Evolutionary conservation across 164 flowering plant genomes (phyloP), one percentile per base, ranked within the genome.

Genomic region (Macadamia integrifolia): DNA sequence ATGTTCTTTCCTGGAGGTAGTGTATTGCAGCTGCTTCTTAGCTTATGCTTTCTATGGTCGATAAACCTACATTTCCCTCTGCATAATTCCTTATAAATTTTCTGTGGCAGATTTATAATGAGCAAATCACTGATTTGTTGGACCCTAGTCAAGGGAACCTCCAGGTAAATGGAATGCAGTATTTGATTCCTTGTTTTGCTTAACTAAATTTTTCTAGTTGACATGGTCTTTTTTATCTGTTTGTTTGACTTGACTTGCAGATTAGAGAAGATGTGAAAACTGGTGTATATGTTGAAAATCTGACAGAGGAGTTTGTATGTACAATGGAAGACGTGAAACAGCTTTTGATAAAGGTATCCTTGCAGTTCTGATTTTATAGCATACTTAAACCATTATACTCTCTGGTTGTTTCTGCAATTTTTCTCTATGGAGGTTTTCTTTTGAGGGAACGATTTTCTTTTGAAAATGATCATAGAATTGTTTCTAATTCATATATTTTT

Each of bases 1-100:
- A 7, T 94, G 99, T 70, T 94, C 99, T 48, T 90, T 95, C 78
- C 91, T 95, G 58, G 99, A 95, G 98, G 98, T 94, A 64, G 8
- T 46, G 35, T 48, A 59, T 29, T 58, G 30, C 6, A 40, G 46
- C 23, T 46, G 13, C 7, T 32, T 13, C 50, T 70, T 44, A 60
- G 35, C 17, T 6, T 42, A 14, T 42, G 1, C 57, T 10, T 59
- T 4, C 30, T 53, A 32, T 53, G 49, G 65, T 28, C 32, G 60
- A 29, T 6, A 55, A 49, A 1, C 9, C 35, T 46, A 18, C 55
- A 5, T 55, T 23, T 55, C 12, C 30, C 42, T 28, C 58, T 44
- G 46, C 28, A 58, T 71, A 60, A 49, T 29, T 65, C 13, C 59
- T 55, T 0, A 10, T 18, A 49, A 17, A 58, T 73, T 58, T 64